Base-by-base conservation (phyloP, 768 basidiomycete genomes). In the Kwoniella europaea region DNA sequence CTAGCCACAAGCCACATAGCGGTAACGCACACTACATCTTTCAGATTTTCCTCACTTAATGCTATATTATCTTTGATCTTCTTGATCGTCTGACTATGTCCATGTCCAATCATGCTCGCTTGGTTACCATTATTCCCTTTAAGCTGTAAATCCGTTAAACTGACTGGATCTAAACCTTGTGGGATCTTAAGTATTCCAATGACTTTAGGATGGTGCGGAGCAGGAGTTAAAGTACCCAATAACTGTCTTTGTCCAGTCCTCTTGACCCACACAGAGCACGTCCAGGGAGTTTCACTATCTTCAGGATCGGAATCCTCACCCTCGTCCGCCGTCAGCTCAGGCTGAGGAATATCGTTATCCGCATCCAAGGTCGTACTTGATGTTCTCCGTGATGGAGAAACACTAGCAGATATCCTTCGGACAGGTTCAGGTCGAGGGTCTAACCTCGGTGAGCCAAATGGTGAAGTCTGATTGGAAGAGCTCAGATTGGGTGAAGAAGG, bases 221-320 rank as follows among this genome's bases (percentile, higher is more conserved):
- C 93, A 24, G 95, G 95, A 13, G 90, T 90, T 43, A 98, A 87
- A 42, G 92, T 93, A 18, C 90, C 95, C 12, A 95, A 89, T 79
- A 92, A 91, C 42, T 77, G 76, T 12, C 76, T 61, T 22, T 79
- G 74, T 10, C 76, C 79, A 42, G 77, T 80, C 46, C 71, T 71
- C 67, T 76, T 77, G 22, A 83, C 76, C 69, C 79, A 75, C 3
- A 83, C 67, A 16, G 68, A 89, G 79, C 95, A 98, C 57, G 90
- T 89, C 94, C 94, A 98, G 0, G 96, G 94, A 24, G 93, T 94
- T 83, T 98, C 95, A 55, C 92, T 93, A 79, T 98, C 96, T 80
- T 98, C 95, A 0, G 94, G 92, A 74, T 98, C 96, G 70, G 92
- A 93, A 56, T 94, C 93, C 16, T 91, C 90, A 0, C 87, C 92